Evolutionary conservation across 768 basidiomycete genomes (phyloP).

Genomic region (Amylocystis lapponica): DNA sequence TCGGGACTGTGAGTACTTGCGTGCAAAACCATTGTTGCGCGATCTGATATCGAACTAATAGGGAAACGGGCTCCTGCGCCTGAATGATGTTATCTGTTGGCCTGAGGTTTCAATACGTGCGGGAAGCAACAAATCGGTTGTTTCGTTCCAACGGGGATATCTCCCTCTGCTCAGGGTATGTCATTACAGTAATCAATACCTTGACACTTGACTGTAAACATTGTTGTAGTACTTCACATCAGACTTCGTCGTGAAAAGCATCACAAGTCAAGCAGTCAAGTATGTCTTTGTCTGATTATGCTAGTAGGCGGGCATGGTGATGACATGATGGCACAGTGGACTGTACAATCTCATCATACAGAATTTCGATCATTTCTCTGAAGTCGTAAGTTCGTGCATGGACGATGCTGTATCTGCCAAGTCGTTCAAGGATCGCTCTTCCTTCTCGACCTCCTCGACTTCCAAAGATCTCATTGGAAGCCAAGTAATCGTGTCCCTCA

Average conservation of each 20-base stretch:
- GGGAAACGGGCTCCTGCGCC: conserved; percentile 46
- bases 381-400: conserved; percentile 38
- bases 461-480: conserved; percentile 27
- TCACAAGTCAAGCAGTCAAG: conserved; percentile 46
- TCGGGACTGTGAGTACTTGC: conserved; percentile 31
- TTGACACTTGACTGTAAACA: background rate
- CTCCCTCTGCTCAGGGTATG: conserved; percentile 44
- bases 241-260: conserved; percentile 53
- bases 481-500: conserved; percentile 41
- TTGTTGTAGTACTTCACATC: conserved; percentile 49
- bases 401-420: conserved; percentile 19
- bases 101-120: conserved; percentile 33
- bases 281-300: conserved; percentile 18
- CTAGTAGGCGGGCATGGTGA: background rate
- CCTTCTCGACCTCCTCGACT: background rate
- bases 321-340: conserved; percentile 1
- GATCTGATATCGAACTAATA: conserved; percentile 13
- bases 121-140: conserved; percentile 25
- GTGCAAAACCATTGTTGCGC: background rate
- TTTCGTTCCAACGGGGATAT: conserved; percentile 58
- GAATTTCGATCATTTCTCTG: conserved; percentile 33
- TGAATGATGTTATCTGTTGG: conserved; percentile 46
- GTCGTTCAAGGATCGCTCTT: conserved; percentile 30
- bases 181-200: conserved; percentile 15
- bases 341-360: conserved; percentile 11